Base-by-base conservation (phyloP, 164 flowering plant species). In the Euptelea pleiosperma region DNA sequence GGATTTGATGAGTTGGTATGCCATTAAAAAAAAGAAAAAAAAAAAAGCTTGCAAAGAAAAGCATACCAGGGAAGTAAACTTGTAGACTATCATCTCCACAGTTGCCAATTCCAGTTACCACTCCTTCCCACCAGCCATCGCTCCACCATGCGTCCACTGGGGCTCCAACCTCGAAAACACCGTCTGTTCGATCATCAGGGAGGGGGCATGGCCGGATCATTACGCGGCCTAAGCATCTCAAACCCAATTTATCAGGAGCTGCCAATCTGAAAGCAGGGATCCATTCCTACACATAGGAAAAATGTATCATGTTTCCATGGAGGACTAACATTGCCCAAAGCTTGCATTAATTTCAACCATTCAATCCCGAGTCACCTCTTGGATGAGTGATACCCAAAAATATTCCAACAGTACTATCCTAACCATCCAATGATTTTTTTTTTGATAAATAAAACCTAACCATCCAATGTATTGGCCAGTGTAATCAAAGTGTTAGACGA, bases 101-200 rank as follows among this genome's bases (percentile, higher is more conserved):
- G 22, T 64, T 52, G 34, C 60, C 55, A 26, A 70, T 59, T 64
- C 69, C 76, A 66, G 75, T 71, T 37, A 94, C 62, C 44, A 91
- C 85, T 16, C 99, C 97, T 78, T 94, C 99, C 98, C 99, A 94
- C 98, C 98, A 94, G 52, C 98, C 99, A 86, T 91, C 96, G 68
- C 82, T 80, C 96, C 99, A 94, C 96, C 96, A 85, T 24, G 87
- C 92, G 78, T 94, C 99, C n/a, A 89, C 86, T 11, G 87, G 81
- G 31, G 68, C 55, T 33, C 99, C 99, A 62, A 87, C 70, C 44
- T 71, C 76, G 49, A 80, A 67, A 43, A 55, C 54, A 52, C 28
- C 50, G 22, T 66, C 65, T 24, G 47, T n/a, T 22, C 57, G 70
- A 57, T 72, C 64, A 39, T 45, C 55, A 29, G 53, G 41, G 33